Evolutionary conservation across 2,329 filamentous ascomycete species (phyloP).

Genomic region (Talaromyces rugulosus): DNA sequence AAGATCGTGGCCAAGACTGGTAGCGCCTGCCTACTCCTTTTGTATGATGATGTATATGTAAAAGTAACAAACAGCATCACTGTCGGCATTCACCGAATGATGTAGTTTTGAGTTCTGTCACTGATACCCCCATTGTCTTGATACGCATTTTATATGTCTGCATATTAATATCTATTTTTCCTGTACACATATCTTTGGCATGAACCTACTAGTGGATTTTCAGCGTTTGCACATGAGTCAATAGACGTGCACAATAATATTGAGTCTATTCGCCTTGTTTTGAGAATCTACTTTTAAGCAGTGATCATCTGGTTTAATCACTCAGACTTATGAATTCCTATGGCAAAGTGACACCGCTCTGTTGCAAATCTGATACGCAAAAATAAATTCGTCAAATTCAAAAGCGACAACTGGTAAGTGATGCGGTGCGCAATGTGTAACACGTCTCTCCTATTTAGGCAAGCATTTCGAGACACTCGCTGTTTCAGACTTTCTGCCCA

Average conservation of each 20-base stretch:
- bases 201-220: background rate
- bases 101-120: constrained; percentile 5
- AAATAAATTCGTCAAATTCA: background rate
- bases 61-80: background rate
- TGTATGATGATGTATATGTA: constrained; percentile 1
- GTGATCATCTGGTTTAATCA: background rate
- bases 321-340: too few relatives aligned
- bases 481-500: background rate
- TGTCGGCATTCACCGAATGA: constrained; percentile 1
- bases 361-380: background rate
- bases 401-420: background rate
- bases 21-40: constrained; percentile 16
- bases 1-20: constrained; percentile 43
- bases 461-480: background rate
- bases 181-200: constrained; percentile 4
- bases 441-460: background rate
- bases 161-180: background rate
- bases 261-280: background rate
- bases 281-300: background rate
- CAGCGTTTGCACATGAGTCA: background rate
- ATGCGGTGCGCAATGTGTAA: background rate
- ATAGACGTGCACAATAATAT: too few relatives aligned
- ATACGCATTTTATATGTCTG: background rate
- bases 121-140: constrained; percentile 10
- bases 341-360: background rate